A percentile compares a stretch with the other conserved stretches of the same genome.
These are phyloP conservation scores for Entomortierella parvispora DNA, from an alignment of 192 early-diverging fungal genomes.

Conservation along the genomic window DNA sequence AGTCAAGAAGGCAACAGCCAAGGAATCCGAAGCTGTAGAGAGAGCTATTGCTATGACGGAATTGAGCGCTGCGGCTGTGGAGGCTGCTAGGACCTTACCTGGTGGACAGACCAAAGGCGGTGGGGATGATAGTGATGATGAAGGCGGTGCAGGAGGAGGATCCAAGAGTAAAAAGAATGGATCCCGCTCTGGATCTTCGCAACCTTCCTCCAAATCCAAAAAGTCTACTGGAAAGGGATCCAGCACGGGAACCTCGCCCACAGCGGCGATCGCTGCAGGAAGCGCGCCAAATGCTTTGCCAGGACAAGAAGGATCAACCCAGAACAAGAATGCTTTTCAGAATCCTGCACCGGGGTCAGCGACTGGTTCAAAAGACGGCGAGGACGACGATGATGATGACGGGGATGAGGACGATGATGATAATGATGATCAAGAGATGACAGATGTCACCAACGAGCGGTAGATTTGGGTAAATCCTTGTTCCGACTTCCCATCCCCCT, in stretches of 20 bases:
- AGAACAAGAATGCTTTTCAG: too few species aligned
- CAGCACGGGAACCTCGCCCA: too few species aligned
- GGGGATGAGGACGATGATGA: constrained; percentile 30
- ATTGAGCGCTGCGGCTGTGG: constrained; percentile 39
- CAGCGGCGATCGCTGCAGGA: too few species aligned
- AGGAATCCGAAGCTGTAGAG: constrained; percentile 18
- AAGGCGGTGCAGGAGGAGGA: not conserved
- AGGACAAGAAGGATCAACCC: too few species aligned
- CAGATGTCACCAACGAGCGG: constrained; percentile 16
- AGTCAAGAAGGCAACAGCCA: constrained; percentile 13
- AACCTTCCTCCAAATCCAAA: constrained; percentile 11
- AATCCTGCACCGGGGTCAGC: not conserved
- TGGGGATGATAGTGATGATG: constrained; percentile 48
- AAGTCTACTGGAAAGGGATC: not conserved
- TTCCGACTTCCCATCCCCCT: not conserved
- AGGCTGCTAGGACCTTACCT: constrained; percentile 34
- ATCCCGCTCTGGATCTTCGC: not conserved
- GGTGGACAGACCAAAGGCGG: constrained; percentile 45
- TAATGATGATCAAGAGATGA: constrained; percentile 39
- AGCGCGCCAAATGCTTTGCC: too few species aligned
- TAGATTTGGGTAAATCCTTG: not conserved
- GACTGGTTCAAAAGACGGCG: not conserved
- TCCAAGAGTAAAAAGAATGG: constrained; percentile 15
- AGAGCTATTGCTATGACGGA: constrained; percentile 27
- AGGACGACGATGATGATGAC: constrained; percentile 24